Evolutionary conservation across 1,284 basidiomycete genomes (phyloP), one percentile per base, ranked within the genome.

Genomic region (Tranzscheliella williamsii): DNA sequence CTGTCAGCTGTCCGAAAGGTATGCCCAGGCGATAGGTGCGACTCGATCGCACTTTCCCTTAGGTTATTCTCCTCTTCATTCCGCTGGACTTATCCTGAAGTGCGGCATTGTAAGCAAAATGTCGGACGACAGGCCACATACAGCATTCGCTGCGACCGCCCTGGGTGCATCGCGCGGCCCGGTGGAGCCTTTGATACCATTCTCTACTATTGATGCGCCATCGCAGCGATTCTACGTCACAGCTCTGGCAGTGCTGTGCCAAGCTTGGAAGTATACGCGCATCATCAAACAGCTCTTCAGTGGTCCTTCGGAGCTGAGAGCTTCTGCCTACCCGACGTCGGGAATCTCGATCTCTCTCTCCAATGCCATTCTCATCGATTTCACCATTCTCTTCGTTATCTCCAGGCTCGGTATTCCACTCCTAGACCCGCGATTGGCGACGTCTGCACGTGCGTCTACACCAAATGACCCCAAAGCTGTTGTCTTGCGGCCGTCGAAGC

Each of bases 401-500:
- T 81, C 84, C 2, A 81, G 82, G 60, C 81, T 91, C 17, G 85
- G 87, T 51, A 88, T 91, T 81, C 89, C 90, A 11, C 82, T 88
- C 31, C 82, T 91, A 38, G 84, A 83, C 47, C 89, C 89, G 67
- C 82, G 81, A 55, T 85, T 81, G 69, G 81, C 85, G 13, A 81
- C 85, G 4, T 82, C 86, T 24, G n/a, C n/a, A n/a, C n/a, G n/a
- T n/a, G 55, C 82, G 11, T 79, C 87, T 23, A 84, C 87, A 67
- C 81, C 89, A 27, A 85, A 83, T 78, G 80, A 85, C 30, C 58
- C 87, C 29, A 84, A 90, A 73, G 86, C 84, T 3, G 46, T 88
- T 17, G 71, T 89, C 64, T 89, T 91, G 70, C 88, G 88, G 21
- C 67, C 70, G 15, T 73, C 76, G 50, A 73, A 67, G 29, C 75